Percentiles rank a stretch among this genome's conserved stretches.
phyloP scores from a whole-genome alignment of 108 stramenopile species.

The Epithemia pelagica region DNA sequence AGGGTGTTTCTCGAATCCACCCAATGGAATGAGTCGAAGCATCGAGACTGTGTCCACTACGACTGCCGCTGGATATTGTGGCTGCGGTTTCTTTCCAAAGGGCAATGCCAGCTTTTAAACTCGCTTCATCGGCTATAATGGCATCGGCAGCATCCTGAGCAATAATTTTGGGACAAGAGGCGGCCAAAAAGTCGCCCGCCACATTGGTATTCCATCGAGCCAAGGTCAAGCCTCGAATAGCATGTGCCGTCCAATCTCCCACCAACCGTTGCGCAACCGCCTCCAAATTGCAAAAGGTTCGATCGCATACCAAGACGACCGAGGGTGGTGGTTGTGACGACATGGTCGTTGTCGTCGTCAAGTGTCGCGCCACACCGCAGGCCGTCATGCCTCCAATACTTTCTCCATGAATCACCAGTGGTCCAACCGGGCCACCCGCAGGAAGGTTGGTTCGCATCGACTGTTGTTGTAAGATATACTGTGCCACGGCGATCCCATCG shows the following conservation, averaged over 20 bases:
- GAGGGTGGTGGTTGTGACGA: constrained; percentile 5
- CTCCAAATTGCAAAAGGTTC: constrained; percentile 84
- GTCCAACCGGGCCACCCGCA: not conserved
- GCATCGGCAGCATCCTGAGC: constrained; percentile 79
- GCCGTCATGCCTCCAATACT: constrained; percentile 86
- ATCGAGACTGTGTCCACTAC: constrained; percentile 21
- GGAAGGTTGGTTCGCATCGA: constrained; percentile 25
- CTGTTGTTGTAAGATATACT: constrained; percentile 45
- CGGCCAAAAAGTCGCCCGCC: constrained; percentile 63
- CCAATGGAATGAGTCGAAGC: constrained; percentile 47
- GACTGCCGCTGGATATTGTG: not conserved
- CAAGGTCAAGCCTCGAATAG: constrained; percentile 56
- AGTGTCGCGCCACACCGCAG: constrained; percentile 48
- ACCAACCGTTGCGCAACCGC: constrained; percentile 77
- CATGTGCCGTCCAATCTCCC: constrained; percentile 76
- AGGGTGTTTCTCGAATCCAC: constrained; percentile 66
- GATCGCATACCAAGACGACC: constrained; percentile 71
- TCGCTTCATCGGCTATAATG: constrained; percentile 76
- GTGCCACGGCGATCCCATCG: constrained; percentile 60
- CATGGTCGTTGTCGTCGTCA: not conserved
- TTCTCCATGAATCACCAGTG: constrained; percentile 75
- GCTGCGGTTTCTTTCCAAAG: constrained; percentile 52
- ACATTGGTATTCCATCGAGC: constrained; percentile 84
- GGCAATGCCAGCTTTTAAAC: constrained; percentile 72
- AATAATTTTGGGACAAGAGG: constrained; percentile 73